phyloP scores from a whole-genome alignment of 2,329 filamentous ascomycete genomes.

The Ophiocordyceps australis region DNA sequence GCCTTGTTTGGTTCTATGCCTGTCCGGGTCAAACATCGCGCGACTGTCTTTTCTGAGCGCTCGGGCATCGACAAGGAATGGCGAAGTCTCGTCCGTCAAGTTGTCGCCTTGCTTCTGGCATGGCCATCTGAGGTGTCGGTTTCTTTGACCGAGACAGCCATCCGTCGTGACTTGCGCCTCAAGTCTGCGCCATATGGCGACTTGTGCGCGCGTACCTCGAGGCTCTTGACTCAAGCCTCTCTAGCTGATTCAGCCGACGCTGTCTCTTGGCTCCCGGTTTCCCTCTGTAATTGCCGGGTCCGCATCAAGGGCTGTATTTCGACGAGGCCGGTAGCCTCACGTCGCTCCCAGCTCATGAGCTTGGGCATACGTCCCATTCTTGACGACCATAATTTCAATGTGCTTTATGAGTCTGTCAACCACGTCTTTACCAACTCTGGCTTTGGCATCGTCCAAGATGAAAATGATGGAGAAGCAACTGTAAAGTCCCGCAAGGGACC shows the following conservation, averaged over 20 bases:
- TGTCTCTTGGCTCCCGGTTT: conserved; percentile 50
- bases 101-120: conserved; percentile 51
- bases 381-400: conserved; percentile 34
- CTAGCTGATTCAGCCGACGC: conserved; percentile 35
- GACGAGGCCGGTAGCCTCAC: conserved; percentile 49
- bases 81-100: conserved; percentile 36
- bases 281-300: conserved; percentile 43
- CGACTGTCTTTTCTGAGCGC: conserved; percentile 30
- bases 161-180: conserved; percentile 18
- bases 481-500: conserved; percentile 41
- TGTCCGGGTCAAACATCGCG: conserved; percentile 70
- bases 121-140: conserved; percentile 42
- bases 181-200: conserved; percentile 9
- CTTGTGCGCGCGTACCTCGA: conserved; percentile 12
- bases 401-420: conserved; percentile 67
- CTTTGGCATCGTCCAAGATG: conserved; percentile 48
- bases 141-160: conserved; percentile 31
- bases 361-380: conserved; percentile 52
- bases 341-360: conserved; percentile 63
- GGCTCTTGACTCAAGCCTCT: conserved; percentile 47
- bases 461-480: conserved; percentile 18
- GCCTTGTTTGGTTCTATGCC: conserved; percentile 85
- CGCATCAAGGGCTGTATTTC: conserved; percentile 56
- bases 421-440: conserved; percentile 54
- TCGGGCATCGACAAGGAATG: conserved; percentile 42